Base-by-base conservation (phyloP, 768 basidiomycete genomes). In the Lactarius hengduanensis region DNA sequence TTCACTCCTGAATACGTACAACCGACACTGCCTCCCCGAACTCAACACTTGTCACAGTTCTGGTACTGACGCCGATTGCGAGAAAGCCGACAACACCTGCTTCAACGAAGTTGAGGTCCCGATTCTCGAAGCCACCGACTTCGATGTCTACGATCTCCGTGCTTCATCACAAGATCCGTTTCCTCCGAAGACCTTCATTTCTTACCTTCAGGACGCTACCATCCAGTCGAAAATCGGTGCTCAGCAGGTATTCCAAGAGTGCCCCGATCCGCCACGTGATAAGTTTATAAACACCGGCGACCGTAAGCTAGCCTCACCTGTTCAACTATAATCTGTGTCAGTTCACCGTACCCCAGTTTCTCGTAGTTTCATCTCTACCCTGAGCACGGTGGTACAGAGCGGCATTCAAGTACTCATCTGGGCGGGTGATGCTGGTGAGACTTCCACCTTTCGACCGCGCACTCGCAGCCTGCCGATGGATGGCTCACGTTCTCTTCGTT, bases 351-450 rank as follows among this genome's bases (percentile, higher is more conserved):
- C 41, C 18, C 41, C 18, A 61, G 61, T 28, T 20, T 36, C 50
- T 26, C 47, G 53, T 26, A 53, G 15, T 11, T 62, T 54, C 50
- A 2, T 62, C 34, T 15, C 36, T 3, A 28, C 50, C 5, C 61
- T 62, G 13, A 62, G 61, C 20, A 18, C 18, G 11, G 36, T 62
- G 8, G 8, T 62, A 20, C 34, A 40, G 36, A 54, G 50, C 16
- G 61, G 50, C 4, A 16, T 85, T n/a, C 82, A 84, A 69, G 76
- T 73, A 11, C 81, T 84, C 20, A 82, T 84, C 61, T 78, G 83
- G 66, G 78, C 80, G 59, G 83, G 83, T 11, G 81, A 60, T 18
- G 59, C 59, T n/a, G 59, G 59, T 61, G 38, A 26, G 54, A 16
- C 30, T 32, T 28, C 10, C n/a, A 45, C 26, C 8, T 45, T n/a